Base-by-base conservation (phyloP, 1,284 basidiomycete genomes). In the Ganoderma lingzhi region DNA sequence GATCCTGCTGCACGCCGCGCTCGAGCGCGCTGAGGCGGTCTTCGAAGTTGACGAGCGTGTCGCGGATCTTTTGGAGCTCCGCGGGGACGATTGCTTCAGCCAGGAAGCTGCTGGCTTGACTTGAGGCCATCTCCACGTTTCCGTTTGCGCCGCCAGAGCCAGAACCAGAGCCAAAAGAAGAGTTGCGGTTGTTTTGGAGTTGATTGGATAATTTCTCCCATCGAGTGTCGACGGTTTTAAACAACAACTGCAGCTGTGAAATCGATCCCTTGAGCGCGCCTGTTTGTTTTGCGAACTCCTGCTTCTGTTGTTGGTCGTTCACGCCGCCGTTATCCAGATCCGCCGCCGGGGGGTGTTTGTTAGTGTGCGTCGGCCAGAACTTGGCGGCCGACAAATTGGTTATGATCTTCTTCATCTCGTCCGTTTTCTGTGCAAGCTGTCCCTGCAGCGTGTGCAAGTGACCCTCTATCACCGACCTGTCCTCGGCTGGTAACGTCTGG, bases 21-120 rank as follows among this genome's bases (percentile, higher is more conserved):
- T 72, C 71, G 14, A 74, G 44, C 1, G 56, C 48, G 28, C 32
- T 58, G 2, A 76, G 62, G 4, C 70, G 69, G 2, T 67, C 71
- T 30, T 70, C 73, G 64, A 76, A 65, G 6, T 69, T 62, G 1
- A 63, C 41, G 32, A 75, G 48, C 2, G 64, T 48, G 37, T 70
- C 65, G 8, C 68, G 66, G 39, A 74, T 70, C 30, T 71, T 72
- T 42, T 71, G 70, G 6, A 74, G 68, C 63, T 74, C 73, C 23
- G 70, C 32, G 12, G 71, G 73, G 17, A 72, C 62, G 44, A 74
- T 69, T 32, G 69, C 69, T 53, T 71, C 70, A 17, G 72, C 70
- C 39, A 73, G 65, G 63, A 70, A 70, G 6, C 66, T 59, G 53
- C 65, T 73, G n/a, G 70, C 59, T 45, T 70, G 70, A 19, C 58